Evolutionary conservation across 2,329 filamentous ascomycete genomes (phyloP), one percentile per base, ranked within the genome.

Genomic region (Fusarium armeniacum): DNA sequence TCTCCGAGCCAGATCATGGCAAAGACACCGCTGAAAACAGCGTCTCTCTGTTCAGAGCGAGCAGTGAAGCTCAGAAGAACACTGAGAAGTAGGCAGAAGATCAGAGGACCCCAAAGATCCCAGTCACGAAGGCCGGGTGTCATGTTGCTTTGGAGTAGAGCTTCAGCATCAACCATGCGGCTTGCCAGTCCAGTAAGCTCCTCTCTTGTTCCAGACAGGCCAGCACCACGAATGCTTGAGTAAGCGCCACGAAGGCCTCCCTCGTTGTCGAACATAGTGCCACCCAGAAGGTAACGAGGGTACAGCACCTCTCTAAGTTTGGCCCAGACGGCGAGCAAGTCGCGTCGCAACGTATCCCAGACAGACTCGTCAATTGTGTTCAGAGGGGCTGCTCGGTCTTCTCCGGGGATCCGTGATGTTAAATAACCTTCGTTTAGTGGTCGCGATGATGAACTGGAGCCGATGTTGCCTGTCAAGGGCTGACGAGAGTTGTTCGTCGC

Each of bases 251-350:
- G 85, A 11, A 90, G 74, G 13, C 84, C 84, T 36, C 81, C 82
- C 6, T 84, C 81, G 43, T 79, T 80, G 65, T 89, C 87, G 58
- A 89, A 85, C 87, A 90, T 89, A 62, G 86, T 88, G 32, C 89
- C 89, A 36, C 87, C 88, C 26, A 99, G 90, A 50, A 99, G 86
- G 82, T 98, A 98, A 77, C 94, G 94, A 20, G 96, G 96, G 81
- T 93, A 99, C 65, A 99, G 88, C 40, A 99, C 96, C 84, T 98
- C 95, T 80, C 93, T 91, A 90, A 99, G 93, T 86, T 99, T 99
- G 82, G 93, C 92, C 95, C 96, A 98, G 36, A 98, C 93, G 28
- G 94, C 96, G 10, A 95, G 82, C 71, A 99, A 83, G 80, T 99
- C 96, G 72, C 96, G 91, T 54, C 92, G 93, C 65, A 99, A 85